These are phyloP conservation scores for Gossypium mustelinum DNA, from an alignment of 345 rosid genomes.

Conservation along the genomic window DNA sequence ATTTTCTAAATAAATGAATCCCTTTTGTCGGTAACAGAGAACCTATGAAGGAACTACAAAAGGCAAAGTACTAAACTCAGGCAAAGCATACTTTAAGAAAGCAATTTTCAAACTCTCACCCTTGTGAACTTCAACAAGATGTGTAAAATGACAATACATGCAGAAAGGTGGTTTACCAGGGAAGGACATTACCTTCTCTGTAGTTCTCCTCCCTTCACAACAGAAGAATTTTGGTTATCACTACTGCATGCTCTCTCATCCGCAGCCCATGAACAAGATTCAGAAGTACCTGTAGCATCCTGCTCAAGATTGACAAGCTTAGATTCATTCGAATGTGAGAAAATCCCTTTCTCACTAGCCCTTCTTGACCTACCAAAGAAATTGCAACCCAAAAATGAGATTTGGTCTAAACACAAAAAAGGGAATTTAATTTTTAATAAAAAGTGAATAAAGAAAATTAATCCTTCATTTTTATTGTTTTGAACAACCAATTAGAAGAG, in stretches of 20 bases:
- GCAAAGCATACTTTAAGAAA: not conserved
- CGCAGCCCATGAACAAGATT: slow-evolving; percentile 55
- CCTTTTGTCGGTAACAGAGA: not conserved
- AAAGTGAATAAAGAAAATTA: not conserved
- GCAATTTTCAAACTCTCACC: not conserved
- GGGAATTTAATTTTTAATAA: not conserved
- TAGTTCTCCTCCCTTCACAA: slow-evolving; percentile 36
- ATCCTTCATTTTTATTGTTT: not conserved
- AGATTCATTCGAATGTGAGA: slow-evolving; percentile 37
- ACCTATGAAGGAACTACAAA: not conserved
- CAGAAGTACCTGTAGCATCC: slow-evolving; percentile 49
- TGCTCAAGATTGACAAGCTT: slow-evolving; percentile 17
- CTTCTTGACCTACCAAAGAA: slow-evolving; percentile 30
- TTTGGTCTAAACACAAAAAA: not conserved
- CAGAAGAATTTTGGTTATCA: slow-evolving; percentile 49
- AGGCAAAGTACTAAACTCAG: not conserved
- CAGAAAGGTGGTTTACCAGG: not conserved
- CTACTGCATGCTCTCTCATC: slow-evolving; percentile 73
- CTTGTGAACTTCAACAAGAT: slow-evolving; percentile 2
- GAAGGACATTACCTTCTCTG: slow-evolving; percentile 48
- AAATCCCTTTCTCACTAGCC: slow-evolving; percentile 24
- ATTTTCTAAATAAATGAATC: not conserved
- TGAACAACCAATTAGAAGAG: not conserved
- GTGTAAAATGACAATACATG: not conserved
- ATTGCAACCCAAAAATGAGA: slow-evolving; percentile 5